A percentile compares a stretch with the other conserved stretches of the same genome.
These are phyloP conservation scores for Aureobasidium vineae DNA, from an alignment of 2,329 filamentous ascomycete genomes.

Conservation along the genomic window DNA sequence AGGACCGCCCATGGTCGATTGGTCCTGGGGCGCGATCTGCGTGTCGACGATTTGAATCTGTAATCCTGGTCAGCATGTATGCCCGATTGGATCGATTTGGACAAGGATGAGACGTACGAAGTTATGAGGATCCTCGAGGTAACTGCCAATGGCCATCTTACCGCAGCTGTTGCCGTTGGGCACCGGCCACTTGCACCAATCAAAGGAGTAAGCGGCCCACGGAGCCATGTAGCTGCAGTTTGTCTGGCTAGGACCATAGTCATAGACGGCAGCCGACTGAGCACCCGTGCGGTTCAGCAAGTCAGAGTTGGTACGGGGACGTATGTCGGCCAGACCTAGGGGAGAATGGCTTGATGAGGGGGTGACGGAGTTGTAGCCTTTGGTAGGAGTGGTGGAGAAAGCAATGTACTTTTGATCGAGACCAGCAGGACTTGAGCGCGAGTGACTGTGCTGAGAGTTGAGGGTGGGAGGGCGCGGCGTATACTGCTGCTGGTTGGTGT, in stretches of 20 bases:
- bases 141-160: conserved; percentile 93
- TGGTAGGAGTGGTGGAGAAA: conserved; percentile 55
- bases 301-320: conserved; percentile 78
- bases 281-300: conserved; percentile 63
- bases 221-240: conserved; percentile 93
- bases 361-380: conserved; percentile 48
- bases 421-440: conserved; percentile 75
- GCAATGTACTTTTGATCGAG: conserved; percentile 62
- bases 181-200: conserved; percentile 98
- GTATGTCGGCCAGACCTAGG: conserved; percentile 86
- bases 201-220: conserved; percentile 94
- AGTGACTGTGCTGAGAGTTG: conserved; percentile 70
- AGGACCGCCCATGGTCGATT: conserved; percentile 66
- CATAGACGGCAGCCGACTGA: conserved; percentile 58
- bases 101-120: conserved; percentile 63
- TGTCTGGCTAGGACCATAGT: conserved; percentile 62
- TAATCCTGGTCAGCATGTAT: background rate
- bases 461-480: conserved; percentile 62
- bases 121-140: conserved; percentile 96
- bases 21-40: conserved; percentile 67
- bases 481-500: conserved; percentile 58
- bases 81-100: background rate
- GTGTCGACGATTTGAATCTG: conserved; percentile 97
- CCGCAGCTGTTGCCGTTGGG: conserved; percentile 69
- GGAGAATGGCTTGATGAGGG: conserved; percentile 76